These are phyloP conservation scores for Tetrapyrgos nigripes DNA, from an alignment of 1,284 basidiomycete species.

Conservation along the genomic window DNA sequence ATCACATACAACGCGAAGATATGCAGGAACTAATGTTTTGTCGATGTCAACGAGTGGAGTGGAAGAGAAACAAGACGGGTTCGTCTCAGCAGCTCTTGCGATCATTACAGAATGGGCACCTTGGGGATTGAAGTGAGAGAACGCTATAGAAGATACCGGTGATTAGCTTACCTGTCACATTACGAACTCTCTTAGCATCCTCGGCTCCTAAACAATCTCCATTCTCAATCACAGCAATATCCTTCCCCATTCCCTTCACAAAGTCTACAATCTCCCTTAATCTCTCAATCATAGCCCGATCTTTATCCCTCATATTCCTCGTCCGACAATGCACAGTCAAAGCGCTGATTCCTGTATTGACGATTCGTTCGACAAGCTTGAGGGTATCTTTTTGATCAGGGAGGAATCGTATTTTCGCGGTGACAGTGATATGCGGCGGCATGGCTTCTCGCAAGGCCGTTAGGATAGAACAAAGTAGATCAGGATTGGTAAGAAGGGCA, in stretches of 20 bases:
- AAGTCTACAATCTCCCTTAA: constrained; percentile 87
- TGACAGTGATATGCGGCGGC: constrained; percentile 81
- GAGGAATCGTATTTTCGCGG: constrained; percentile 92
- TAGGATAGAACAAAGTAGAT: constrained; percentile 89
- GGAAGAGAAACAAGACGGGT: constrained; percentile 87
- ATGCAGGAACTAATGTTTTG: constrained; percentile 75
- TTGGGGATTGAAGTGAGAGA: constrained; percentile 27
- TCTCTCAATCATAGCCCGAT: constrained; percentile 82
- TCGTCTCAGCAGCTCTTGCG: constrained; percentile 92
- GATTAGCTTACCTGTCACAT: constrained; percentile 67
- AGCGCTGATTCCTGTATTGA: constrained; percentile 87
- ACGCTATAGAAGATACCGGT: not conserved
- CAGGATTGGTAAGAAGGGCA: constrained; percentile 90
- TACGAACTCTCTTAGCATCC: constrained; percentile 80
- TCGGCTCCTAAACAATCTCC: constrained; percentile 88
- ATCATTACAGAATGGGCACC: constrained; percentile 96
- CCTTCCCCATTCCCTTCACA: constrained; percentile 70
- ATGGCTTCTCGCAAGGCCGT: constrained; percentile 77
- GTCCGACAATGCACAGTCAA: constrained; percentile 97
- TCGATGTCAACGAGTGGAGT: constrained; percentile 76
- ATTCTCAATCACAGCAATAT: constrained; percentile 90
- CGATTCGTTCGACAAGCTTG: constrained; percentile 85
- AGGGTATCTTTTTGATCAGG: constrained; percentile 89
- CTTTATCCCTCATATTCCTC: constrained; percentile 88
- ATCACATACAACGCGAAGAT: constrained; percentile 73